Conservation (phyloP, 2,329 filamentous ascomycete species). For the Colletotrichum sojae region DNA sequence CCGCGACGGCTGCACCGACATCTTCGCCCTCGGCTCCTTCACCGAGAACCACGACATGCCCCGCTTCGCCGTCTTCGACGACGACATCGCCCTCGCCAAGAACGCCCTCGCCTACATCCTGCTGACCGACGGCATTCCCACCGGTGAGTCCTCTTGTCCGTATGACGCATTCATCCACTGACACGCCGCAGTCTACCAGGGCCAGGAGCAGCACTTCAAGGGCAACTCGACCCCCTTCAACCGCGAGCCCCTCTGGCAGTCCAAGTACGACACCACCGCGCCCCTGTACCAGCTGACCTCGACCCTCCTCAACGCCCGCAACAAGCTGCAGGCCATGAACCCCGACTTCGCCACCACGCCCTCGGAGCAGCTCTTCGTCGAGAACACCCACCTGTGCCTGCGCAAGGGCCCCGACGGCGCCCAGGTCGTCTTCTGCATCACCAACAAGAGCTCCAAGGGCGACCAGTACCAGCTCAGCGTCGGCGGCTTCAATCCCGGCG, state of each 20-base stretch:
- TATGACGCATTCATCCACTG: background rate
- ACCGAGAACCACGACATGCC: conserved; percentile 71
- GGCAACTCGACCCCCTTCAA: conserved; percentile 63
- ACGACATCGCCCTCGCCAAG: conserved; percentile 69
- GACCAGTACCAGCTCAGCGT: conserved; percentile 31
- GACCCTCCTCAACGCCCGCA: conserved; percentile 33
- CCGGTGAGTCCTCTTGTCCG: conserved; percentile 46
- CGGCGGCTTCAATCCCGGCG: conserved; percentile 36
- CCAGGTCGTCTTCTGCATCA: conserved; percentile 40
- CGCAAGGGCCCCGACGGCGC: conserved; percentile 37
- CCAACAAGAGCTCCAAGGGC: conserved; percentile 40
- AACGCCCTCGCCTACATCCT: conserved; percentile 74
- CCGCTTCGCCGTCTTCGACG: conserved; percentile 64
- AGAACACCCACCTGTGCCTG: conserved; percentile 36
- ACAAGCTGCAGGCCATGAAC: conserved; percentile 32
- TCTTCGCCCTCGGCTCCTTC: conserved; percentile 56
- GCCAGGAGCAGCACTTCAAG: conserved; percentile 73
- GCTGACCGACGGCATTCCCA: conserved; percentile 72
- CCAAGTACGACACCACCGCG: conserved; percentile 61
- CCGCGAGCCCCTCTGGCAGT: conserved; percentile 73
- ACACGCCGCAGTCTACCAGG: conserved; percentile 68
- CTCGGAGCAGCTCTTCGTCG: conserved; percentile 38
- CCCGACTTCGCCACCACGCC: conserved; percentile 27
- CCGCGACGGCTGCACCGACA: conserved; percentile 44
- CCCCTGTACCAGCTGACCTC: conserved; percentile 58